phyloP scores from a whole-genome alignment of 306 rosid genomes.

The Benincasa hispida region DNA sequence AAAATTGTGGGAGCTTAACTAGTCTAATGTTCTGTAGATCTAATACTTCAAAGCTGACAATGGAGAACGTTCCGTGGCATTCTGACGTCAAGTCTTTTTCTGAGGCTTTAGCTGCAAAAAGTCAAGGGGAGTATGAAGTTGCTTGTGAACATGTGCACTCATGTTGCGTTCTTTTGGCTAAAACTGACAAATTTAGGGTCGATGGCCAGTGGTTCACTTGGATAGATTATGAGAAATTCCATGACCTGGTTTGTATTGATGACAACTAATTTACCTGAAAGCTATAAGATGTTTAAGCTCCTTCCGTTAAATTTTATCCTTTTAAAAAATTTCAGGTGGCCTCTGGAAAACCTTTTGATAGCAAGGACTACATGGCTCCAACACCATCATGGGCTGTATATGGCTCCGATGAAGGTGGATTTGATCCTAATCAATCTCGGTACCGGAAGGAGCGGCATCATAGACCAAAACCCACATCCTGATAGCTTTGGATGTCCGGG shows the following conservation, averaged over 20 bases:
- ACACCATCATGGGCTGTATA: constrained; percentile 91
- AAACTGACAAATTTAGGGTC: constrained; percentile 74
- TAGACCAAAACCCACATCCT: constrained; percentile 28
- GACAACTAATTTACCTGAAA: constrained; percentile 6
- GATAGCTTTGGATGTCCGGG: constrained; percentile 19
- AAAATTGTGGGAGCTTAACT: constrained; percentile 12
- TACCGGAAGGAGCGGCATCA: constrained; percentile 87
- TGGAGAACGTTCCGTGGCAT: constrained; percentile 99
- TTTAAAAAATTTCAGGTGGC: constrained; percentile 59
- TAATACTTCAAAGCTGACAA: constrained; percentile 82
- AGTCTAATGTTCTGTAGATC: constrained; percentile 37
- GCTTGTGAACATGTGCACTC: constrained; percentile 98
- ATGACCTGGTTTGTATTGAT: constrained; percentile 54
- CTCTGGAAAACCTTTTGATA: constrained; percentile 61
- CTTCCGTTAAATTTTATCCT: neutral
- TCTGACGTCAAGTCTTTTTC: constrained; percentile 87
- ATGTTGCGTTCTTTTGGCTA: constrained; percentile 87
- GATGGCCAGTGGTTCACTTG: constrained; percentile 87
- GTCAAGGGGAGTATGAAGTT: constrained; percentile 78
- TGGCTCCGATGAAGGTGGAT: constrained; percentile 91
- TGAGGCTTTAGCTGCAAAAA: constrained; percentile 65
- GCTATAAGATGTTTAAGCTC: neutral
- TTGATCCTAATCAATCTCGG: constrained; percentile 74
- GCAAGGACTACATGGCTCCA: constrained; percentile 71
- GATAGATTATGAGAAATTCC: constrained; percentile 92